Evolutionary conservation across 2,329 filamentous ascomycete species (phyloP), one percentile per base, ranked within the genome.

Genomic region (Thelonectria discophora): DNA sequence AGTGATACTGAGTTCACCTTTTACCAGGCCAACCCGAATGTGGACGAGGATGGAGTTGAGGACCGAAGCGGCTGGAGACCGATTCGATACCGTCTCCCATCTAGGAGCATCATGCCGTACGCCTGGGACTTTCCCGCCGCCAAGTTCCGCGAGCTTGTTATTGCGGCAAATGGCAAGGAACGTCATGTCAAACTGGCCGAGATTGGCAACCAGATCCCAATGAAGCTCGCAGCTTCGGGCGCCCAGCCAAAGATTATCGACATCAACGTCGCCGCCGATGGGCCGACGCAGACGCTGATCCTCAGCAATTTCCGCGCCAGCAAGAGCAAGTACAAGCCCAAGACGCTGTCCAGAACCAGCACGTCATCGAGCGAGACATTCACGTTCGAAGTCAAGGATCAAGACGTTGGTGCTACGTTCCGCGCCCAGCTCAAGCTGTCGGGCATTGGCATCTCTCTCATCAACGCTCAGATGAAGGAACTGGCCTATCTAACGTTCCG

Each of bases 71-170:
- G 93, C 4, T 99, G 95, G 92, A 90, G 92, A 66, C 94, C 93
- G 2, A 92, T 99, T 64, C 86, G 93, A 55, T 99, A 99, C 78
- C 90, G 94, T 32, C 82, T 99, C 30, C 96, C 96, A 2, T 89
- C 94, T 12, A 86, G 95, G 62, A 98, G 94, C 77, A 97, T 99
- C 77, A 99, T 99, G 95, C 95, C 96, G 1, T 99, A 99, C 73
- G 94, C 95, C 2, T 99, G 95, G 95, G 96, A 99, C 74, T 99
- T 97, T 78, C 96, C 95, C 1, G 94, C 95, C 1, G 94, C 93
- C n/a, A 97, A 97, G 79, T 90, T 92, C 79, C 97, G 95, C 72
- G 95, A 97, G 75, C 86, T 99, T 40, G 88, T 98, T 51, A 88
- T 99, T 73, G 68, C 76, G 27, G 65, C 75, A 1, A 74, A 74